Base-by-base conservation (phyloP, 2,329 filamentous ascomycete genomes). In the Amylocarpus encephaloides region DNA sequence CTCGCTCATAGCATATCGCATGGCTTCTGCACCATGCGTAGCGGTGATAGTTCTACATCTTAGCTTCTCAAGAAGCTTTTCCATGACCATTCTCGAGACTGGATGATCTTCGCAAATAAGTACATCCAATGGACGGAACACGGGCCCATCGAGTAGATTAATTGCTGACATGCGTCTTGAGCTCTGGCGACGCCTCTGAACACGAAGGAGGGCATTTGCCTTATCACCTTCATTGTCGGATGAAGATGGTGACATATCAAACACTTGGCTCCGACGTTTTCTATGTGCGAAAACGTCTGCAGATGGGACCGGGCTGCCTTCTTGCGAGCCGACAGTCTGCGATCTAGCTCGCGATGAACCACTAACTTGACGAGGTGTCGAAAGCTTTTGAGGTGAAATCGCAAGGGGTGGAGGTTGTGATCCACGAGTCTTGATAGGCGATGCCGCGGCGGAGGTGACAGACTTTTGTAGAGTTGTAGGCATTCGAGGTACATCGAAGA, bases 101-200 rank as follows among this genome's bases (percentile, higher is more conserved):
- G 93, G 93, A 66, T 98, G 93, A 63, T 98, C 93, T 70, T 98
- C 93, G 66, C 93, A 97, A 46, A 98, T 95, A 46, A 98, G 75
- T 5, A 98, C 86, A 68, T 98, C 93, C 46, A 98, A 71, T 1
- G 93, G 90, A 29, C 93, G 80, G 70, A 96, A 98, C 33, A 84
- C 79, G 2, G 93, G 93, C 0, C 86, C 86, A 47, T 92, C 90
- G 36, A 86, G 79, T 34, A 95, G 75, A 45, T 85, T 91, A 62
- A 97, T 91, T 62, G 95, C 90, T 0, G 93, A 98, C 64, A 97
- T 79, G 44, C 93, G 82, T 16, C 93, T 79, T n/a, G 92, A 95
- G 67, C 91, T 96, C 67, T 97, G 92, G n/a, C 93, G 83, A 9
- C 92, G 85, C 33, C 92, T 79, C 65, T 98, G 93, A 3, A 98